phyloP scores from a whole-genome alignment of 441 rosid genomes.

The Aleurites moluccanus region DNA sequence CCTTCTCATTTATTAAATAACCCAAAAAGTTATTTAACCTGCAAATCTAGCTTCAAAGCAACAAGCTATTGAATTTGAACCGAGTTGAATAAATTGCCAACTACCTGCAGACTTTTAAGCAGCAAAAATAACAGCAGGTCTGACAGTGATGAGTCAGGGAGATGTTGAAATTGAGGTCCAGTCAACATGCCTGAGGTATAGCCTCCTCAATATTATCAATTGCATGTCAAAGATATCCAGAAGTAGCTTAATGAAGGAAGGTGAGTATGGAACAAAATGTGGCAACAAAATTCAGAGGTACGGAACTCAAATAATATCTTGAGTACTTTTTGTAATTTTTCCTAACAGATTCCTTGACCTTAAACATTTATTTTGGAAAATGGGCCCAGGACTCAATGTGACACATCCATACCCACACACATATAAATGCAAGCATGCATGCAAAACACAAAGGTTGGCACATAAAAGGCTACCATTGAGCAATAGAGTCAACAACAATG shows the following conservation, averaged over 20 bases:
- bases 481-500: constrained; percentile 6
- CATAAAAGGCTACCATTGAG: constrained; percentile 1
- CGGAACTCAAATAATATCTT: background rate
- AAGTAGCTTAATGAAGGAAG: no score
- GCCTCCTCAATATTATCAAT: background rate
- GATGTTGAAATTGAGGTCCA: background rate
- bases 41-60: background rate
- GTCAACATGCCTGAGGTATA: background rate
- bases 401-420: background rate
- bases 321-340: background rate
- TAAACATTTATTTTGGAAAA: background rate
- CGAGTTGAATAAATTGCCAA: background rate
- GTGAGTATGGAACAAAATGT: background rate
- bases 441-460: background rate
- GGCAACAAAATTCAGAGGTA: no score
- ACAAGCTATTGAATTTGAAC: background rate
- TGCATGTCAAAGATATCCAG: background rate
- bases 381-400: background rate
- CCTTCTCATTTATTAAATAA: background rate
- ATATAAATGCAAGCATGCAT: background rate
- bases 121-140: background rate
- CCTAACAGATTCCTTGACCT: background rate
- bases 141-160: background rate
- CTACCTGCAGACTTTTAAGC: background rate
- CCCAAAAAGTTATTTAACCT: background rate